Evolutionary conservation across 2,329 filamentous ascomycete species (phyloP).

Genomic region (Pseudogymnoascus sp.): DNA sequence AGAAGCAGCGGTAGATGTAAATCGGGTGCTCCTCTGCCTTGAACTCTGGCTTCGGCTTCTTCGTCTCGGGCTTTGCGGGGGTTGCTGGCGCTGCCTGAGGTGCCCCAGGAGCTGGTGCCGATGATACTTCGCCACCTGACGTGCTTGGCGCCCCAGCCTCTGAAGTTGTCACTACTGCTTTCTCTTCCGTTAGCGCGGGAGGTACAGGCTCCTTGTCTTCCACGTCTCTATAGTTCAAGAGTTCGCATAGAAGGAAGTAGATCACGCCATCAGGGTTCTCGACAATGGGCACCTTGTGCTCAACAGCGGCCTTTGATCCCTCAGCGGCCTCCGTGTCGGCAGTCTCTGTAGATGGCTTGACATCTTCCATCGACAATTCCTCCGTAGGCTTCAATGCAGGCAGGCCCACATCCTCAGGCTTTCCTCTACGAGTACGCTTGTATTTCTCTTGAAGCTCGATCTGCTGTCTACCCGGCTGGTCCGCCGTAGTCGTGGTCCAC

Average conservation of each 20-base stretch:
- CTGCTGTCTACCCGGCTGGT: slow-evolving; percentile 35
- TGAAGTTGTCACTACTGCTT: slow-evolving; percentile 17
- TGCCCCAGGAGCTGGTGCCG: slow-evolving; percentile 11
- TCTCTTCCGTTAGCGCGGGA: slow-evolving; percentile 19
- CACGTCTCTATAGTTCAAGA: slow-evolving; percentile 85
- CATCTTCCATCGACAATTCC: slow-evolving; percentile 33
- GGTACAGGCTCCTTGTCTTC: slow-evolving; percentile 63
- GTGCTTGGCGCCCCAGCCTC: slow-evolving; percentile 27
- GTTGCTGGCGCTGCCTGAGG: neutral
- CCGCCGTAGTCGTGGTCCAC: slow-evolving; percentile 39
- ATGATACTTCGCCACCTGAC: slow-evolving; percentile 4
- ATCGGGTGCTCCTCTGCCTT: slow-evolving; percentile 91
- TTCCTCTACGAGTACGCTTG: slow-evolving; percentile 11
- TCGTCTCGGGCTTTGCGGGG: slow-evolving; percentile 36
- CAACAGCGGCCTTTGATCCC: slow-evolving; percentile 51
- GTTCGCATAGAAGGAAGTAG: slow-evolving; percentile 85
- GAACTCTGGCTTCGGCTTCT: slow-evolving; percentile 64
- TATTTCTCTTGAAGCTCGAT: slow-evolving; percentile 16
- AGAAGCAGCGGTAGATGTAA: slow-evolving; percentile 91
- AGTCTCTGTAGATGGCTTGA: slow-evolving; percentile 53
- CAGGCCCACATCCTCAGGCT: slow-evolving; percentile 23
- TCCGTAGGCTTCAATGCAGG: slow-evolving; percentile 27
- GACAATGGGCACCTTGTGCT: slow-evolving; percentile 73
- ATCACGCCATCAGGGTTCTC: slow-evolving; percentile 93
- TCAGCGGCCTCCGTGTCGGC: slow-evolving; percentile 55